Percentiles rank a stretch among this genome's conserved stretches.
These are phyloP conservation scores for Rhodomyrtus psidioides DNA, from an alignment of 441 rosid genomes.

Conservation along the genomic window DNA sequence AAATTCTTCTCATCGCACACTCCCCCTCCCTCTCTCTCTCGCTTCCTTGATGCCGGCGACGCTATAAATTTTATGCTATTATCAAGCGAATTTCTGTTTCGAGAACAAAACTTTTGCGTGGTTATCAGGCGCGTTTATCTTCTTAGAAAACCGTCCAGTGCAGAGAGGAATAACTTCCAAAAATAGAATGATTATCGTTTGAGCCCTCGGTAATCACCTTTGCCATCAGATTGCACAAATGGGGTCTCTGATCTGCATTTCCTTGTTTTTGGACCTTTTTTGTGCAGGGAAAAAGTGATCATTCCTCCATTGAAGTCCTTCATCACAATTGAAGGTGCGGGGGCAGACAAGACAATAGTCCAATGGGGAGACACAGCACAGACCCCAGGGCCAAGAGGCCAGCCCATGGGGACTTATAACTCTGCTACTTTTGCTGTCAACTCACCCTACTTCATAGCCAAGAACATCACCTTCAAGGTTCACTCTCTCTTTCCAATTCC, in stretches of 20 bases:
- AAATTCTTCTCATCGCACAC: too few species aligned
- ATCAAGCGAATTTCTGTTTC: too few species aligned
- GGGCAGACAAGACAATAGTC: slow-evolving; percentile 81
- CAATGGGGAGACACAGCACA: slow-evolving; percentile 99
- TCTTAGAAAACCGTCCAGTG: too few species aligned
- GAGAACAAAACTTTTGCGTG: too few species aligned
- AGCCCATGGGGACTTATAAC: slow-evolving; percentile 59
- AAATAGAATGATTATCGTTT: too few species aligned
- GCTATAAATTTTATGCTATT: too few species aligned
- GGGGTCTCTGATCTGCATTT: neutral
- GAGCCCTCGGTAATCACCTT: neutral
- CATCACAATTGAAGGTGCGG: slow-evolving; percentile 86
- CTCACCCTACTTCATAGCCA: slow-evolving; percentile 83
- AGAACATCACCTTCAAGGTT: slow-evolving; percentile 95
- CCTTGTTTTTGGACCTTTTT: neutral
- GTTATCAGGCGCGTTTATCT: too few species aligned
- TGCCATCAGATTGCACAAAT: neutral
- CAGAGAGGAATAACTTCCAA: too few species aligned
- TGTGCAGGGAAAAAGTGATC: slow-evolving; percentile 78
- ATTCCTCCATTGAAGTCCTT: slow-evolving; percentile 76
- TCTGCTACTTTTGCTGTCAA: slow-evolving; percentile 96
- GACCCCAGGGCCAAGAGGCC: slow-evolving; percentile 64
- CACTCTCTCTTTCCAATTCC: neutral
- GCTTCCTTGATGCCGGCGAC: too few species aligned
- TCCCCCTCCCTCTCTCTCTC: too few species aligned